Percentiles rank a stretch among this genome's conserved stretches.
Evolutionary conservation across 495 filamentous ascomycete species (phyloP).

Genomic region (Penicillium maclennaniae): DNA sequence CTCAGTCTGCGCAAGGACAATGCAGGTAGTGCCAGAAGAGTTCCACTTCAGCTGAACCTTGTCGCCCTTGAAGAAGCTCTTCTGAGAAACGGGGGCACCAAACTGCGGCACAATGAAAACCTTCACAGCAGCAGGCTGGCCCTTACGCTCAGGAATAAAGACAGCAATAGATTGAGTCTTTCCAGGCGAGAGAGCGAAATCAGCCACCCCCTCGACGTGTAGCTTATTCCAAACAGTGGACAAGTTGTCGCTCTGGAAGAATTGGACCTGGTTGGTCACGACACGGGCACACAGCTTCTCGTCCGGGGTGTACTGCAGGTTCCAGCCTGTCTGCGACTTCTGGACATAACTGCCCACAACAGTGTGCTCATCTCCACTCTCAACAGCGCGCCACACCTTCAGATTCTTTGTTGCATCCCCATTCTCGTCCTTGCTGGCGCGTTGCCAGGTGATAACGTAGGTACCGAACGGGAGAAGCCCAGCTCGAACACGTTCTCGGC

Average conservation of each 20-base stretch:
- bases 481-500: constrained; percentile 86
- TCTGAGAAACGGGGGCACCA: constrained; percentile 76
- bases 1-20: constrained; percentile 96
- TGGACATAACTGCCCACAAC: constrained; percentile 90
- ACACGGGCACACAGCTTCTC: constrained; percentile 87
- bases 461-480: constrained; percentile 90
- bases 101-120: constrained; percentile 91
- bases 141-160: constrained; percentile 94
- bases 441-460: constrained; percentile 95
- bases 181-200: constrained; percentile 87
- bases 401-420: constrained; percentile 93
- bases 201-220: constrained; percentile 81
- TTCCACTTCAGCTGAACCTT: constrained; percentile 99
- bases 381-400: constrained; percentile 86
- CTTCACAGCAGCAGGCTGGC: constrained; percentile 87
- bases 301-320: constrained; percentile 92
- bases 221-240: constrained; percentile 90
- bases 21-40: constrained; percentile 76
- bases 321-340: constrained; percentile 93
- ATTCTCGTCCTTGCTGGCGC: constrained; percentile 83
- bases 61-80: constrained; percentile 98
- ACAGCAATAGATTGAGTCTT: constrained; percentile 86
- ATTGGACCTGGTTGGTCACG: constrained; percentile 96
- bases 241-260: constrained; percentile 84
- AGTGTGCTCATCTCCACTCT: constrained; percentile 54